phyloP scores from a whole-genome alignment of 805 yeast species.

The Candida wancherniae region DNA sequence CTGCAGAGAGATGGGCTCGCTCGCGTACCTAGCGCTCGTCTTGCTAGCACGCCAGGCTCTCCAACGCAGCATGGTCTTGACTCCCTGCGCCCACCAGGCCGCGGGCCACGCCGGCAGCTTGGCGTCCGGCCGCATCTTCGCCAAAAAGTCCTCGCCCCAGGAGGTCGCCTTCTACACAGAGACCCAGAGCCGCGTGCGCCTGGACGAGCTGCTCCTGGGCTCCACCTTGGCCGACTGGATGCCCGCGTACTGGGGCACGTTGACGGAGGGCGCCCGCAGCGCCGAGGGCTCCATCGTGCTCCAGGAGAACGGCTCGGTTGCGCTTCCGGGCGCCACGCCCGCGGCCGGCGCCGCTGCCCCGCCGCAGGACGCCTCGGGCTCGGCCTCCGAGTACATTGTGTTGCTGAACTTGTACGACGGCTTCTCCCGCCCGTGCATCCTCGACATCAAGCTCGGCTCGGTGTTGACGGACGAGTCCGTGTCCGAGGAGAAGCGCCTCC shows the following conservation, averaged over 20 bases:
- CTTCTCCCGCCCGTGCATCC: conserved; percentile 58
- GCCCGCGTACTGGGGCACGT: conserved; percentile 60
- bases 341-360: not conserved
- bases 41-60: not conserved
- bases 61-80: conserved; percentile 8
- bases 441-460: conserved; percentile 83
- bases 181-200: conserved; percentile 14
- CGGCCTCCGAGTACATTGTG: conserved; percentile 47
- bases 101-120: conserved; percentile 90
- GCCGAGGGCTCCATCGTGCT: conserved; percentile 5
- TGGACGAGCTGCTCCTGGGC: conserved; percentile 26
- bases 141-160: conserved; percentile 58
- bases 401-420: conserved; percentile 66
- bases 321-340: no score
- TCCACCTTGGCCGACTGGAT: conserved; percentile 47
- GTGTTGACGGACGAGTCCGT: conserved; percentile 55
- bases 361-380: not conserved
- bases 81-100: conserved; percentile 52
- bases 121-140: conserved; percentile 63
- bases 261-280: conserved; percentile 38
- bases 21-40: not conserved
- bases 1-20: no score
- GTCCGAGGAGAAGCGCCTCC: conserved; percentile 48
- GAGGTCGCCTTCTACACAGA: conserved; percentile 74
- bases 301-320: no score